These are phyloP conservation scores for Azolla pinnata DNA, from an alignment of 75 land plant species.

Conservation along the genomic window DNA sequence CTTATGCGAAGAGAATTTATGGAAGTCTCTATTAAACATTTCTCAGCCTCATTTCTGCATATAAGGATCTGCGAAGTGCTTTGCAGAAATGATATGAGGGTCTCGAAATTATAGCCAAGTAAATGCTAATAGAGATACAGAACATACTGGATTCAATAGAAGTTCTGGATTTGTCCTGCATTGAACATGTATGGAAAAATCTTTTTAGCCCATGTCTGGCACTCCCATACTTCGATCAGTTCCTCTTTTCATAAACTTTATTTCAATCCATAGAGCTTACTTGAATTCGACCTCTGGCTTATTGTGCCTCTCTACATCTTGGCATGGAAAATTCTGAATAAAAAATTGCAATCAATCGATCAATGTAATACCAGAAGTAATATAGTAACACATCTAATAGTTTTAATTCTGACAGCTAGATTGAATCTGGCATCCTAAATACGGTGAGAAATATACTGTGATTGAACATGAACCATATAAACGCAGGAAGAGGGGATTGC, in stretches of 20 bases:
- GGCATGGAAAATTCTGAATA: slow-evolving; percentile 89
- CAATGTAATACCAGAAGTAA: slow-evolving; percentile 4
- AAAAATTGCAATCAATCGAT: neutral
- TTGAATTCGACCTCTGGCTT: slow-evolving; percentile 95
- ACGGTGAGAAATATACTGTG: no score
- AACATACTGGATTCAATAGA: slow-evolving; percentile 82
- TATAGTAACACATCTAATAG: neutral
- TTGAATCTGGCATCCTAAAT: no score
- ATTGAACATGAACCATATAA: no score
- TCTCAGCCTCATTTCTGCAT: slow-evolving; percentile 94
- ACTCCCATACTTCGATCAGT: neutral
- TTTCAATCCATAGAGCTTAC: slow-evolving; percentile 30
- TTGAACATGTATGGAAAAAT: no score
- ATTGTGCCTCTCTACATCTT: slow-evolving; percentile 96
- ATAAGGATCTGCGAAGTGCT: slow-evolving; percentile 74
- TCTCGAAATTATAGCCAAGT: no score
- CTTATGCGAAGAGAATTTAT: slow-evolving; percentile 94
- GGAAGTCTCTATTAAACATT: slow-evolving; percentile 94
- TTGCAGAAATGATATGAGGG: no score
- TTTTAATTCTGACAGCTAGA: no score
- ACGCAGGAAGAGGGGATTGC: no score
- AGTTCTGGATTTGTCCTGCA: slow-evolving; percentile 93
- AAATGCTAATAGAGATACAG: no score
- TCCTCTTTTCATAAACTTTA: slow-evolving; percentile 1
- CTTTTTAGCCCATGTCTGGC: neutral